Evolutionary conservation across 805 yeast species (phyloP).

Genomic region (Ogataea glucozyma): DNA sequence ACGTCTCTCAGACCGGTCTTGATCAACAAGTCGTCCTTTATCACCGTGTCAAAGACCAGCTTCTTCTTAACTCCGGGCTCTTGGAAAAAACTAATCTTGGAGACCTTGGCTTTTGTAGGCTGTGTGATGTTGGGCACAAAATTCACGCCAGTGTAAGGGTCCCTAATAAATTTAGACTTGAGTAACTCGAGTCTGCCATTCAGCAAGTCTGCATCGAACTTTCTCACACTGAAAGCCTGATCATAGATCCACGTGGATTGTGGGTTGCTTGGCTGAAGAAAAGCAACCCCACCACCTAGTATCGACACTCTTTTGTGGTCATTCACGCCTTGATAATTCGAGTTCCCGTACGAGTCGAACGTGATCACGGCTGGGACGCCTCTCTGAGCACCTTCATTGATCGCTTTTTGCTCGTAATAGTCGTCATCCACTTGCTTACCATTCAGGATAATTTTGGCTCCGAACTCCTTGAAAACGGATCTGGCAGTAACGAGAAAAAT

Average conservation of each 20-base stretch:
- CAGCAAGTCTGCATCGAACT: conserved; percentile 63
- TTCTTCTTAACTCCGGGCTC: conserved; percentile 28
- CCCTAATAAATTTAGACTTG: conserved; percentile 61
- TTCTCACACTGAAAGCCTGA: conserved; percentile 76
- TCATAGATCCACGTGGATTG: conserved; percentile 81
- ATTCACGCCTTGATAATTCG: conserved; percentile 16
- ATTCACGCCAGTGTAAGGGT: conserved; percentile 79
- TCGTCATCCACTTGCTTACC: conserved; percentile 86
- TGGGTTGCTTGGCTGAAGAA: conserved; percentile 31
- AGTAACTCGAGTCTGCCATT: conserved; percentile 56
- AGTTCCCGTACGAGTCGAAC: conserved; percentile 27
- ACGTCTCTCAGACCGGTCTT: conserved; percentile 68
- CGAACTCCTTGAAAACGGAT: conserved; percentile 87
- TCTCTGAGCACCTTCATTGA: conserved; percentile 59
- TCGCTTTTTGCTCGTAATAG: conserved; percentile 70
- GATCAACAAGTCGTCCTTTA: conserved; percentile 38
- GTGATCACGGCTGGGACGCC: conserved; percentile 51
- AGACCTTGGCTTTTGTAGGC: conserved; percentile 48
- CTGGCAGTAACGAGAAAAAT: conserved; percentile 91
- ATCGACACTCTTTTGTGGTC: conserved; percentile 24
- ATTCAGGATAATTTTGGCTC: conserved; percentile 75
- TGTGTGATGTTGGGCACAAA: conserved; percentile 78
- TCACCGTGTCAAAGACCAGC: conserved; percentile 49
- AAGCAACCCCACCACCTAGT: conserved; percentile 24
- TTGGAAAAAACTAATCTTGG: conserved; percentile 32